Evolutionary conservation across 768 basidiomycete genomes (phyloP).

Genomic region (Clitopilus hobsonii): DNA sequence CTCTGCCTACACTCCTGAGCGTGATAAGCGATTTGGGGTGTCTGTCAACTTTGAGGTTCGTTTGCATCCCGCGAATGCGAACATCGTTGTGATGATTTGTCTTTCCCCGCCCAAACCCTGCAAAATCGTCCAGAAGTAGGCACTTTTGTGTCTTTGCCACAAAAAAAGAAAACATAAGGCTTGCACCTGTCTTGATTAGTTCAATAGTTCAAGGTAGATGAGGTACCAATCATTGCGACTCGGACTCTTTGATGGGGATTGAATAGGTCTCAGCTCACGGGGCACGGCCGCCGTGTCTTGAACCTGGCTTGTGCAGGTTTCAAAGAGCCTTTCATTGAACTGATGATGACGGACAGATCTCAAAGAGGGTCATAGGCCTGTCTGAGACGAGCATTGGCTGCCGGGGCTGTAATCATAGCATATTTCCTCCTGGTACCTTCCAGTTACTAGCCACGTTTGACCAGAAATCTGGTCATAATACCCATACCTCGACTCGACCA

Average conservation of each 20-base stretch:
- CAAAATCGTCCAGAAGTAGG: background rate
- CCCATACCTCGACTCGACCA: too few species aligned
- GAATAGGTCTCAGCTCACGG: background rate
- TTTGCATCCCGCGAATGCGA: background rate
- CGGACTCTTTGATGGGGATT: background rate
- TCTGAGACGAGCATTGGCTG: too few species aligned
- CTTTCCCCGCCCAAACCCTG: background rate
- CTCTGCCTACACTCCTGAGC: background rate
- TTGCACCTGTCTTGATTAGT: too few species aligned
- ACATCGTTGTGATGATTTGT: too few species aligned
- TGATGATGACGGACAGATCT: too few species aligned
- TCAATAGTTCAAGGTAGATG: too few species aligned
- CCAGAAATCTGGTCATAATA: background rate
- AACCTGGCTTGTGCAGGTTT: too few species aligned
- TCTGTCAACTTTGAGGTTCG: background rate
- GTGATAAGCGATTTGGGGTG: background rate
- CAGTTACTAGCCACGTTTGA: too few species aligned
- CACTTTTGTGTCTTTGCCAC: background rate
- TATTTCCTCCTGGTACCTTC: too few species aligned
- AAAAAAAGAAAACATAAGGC: too few species aligned
- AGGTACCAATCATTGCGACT: background rate
- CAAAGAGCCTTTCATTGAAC: background rate
- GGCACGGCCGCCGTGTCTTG: background rate
- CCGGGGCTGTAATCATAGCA: too few species aligned
- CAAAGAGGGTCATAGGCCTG: too few species aligned